phyloP scores from a whole-genome alignment of 768 basidiomycete species.

The Amyloporia xantha region DNA sequence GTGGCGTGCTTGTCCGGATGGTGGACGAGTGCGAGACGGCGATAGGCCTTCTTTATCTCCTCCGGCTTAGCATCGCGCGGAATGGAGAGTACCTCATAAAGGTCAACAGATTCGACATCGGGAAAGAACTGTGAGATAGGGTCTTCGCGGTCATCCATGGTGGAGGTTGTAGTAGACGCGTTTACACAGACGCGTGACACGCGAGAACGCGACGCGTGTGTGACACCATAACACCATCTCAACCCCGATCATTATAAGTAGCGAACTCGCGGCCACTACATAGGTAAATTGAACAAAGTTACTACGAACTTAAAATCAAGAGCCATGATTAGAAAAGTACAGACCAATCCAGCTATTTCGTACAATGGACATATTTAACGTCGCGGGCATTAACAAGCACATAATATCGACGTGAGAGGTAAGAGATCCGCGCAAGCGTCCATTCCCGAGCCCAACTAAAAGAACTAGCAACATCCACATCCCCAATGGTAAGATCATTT shows the following conservation, averaged over 20 bases:
- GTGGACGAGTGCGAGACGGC: slow-evolving; percentile 69
- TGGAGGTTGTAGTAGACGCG: slow-evolving; percentile 15
- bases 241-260: background rate
- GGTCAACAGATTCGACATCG: slow-evolving; percentile 60
- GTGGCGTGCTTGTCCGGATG: slow-evolving; percentile 89
- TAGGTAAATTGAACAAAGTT: background rate
- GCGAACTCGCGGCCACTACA: background rate
- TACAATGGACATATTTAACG: no score
- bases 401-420: no score
- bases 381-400: no score
- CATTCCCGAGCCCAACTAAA: no score
- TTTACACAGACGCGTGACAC: slow-evolving; percentile 7
- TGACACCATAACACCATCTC: background rate
- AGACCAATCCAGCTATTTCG: no score
- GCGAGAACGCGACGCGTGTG: background rate
- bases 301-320: no score
- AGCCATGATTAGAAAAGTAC: no score
- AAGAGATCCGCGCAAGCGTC: no score
- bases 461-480: no score
- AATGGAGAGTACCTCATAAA: slow-evolving; percentile 70
- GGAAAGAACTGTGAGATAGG: slow-evolving; percentile 75
- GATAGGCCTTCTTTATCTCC: slow-evolving; percentile 79
- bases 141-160: slow-evolving; percentile 62
- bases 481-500: no score
- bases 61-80: slow-evolving; percentile 47